Base-by-base conservation (phyloP, 495 filamentous ascomycete species). In the Trichocladium uniseriatum region DNA sequence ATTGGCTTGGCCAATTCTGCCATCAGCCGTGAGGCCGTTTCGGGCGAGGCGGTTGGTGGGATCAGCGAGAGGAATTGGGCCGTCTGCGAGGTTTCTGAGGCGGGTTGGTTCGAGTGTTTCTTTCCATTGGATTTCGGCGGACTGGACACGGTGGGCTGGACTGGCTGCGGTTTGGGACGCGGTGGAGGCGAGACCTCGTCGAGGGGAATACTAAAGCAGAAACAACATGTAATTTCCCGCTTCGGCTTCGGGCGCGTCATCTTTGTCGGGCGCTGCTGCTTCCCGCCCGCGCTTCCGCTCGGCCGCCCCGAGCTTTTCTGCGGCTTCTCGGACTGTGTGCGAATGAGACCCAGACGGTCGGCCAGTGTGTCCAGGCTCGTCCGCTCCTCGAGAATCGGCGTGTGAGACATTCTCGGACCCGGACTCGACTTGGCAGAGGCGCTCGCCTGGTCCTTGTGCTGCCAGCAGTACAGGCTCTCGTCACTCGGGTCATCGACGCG, bases 401-500 rank as follows among this genome's bases (percentile, higher is more conserved):
- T 64, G 11, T 56, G 47, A 19, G 59, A 54, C 35, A 56, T 44
- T 32, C 58, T 53, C 8, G 68, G 61, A 5, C 68, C 69, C 0
- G 72, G 66, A 32, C 60, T 73, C 22, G 72, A 72, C 9, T 54
- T 53, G 5, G 70, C 61, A 15, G 70, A 69, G 31, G 60, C 49
- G 39, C 54, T 65, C 18, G 87, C 87, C 64, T 98, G 92, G 51
- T 94, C 87, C 56, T 87, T 87, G 66, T 98, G 92, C 60, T 94
- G 86, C 83, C 87, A 94, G 74, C 92, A 98, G 62, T 87, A 98
- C 46, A 72, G 54, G 37, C 47, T 63, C 43, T 71, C 68, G 52
- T 72, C 59, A 41, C 58, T 56, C 16, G 66, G 68, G 45, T 73
- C 69, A 47, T 70, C 62, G 27, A 77, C 80, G 24, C 75, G 75